A percentile compares a stretch with the other conserved stretches of the same genome.
Conservation (phyloP, 164 flowering plant genomes). For the Paratinospora sagittata region DNA sequence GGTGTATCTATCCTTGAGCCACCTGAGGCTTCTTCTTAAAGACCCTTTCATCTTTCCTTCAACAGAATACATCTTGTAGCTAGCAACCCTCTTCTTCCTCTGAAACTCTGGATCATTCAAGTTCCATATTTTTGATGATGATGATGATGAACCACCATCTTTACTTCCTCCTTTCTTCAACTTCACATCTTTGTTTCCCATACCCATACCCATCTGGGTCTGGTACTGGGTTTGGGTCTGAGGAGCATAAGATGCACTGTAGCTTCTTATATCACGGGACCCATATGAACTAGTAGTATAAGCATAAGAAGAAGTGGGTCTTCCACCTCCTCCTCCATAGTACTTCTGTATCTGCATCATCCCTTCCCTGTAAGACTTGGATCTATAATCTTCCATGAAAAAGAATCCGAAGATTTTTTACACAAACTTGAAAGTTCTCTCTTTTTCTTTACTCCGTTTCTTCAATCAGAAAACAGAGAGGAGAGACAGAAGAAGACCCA, state of each 20-base stretch:
- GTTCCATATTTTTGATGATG: slow-evolving; percentile 28
- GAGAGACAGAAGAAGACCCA: too few species aligned
- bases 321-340: slow-evolving; percentile 27
- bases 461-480: too few species aligned
- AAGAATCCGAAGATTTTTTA: too few species aligned
- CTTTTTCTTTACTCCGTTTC: too few species aligned
- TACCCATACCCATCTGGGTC: slow-evolving; percentile 2
- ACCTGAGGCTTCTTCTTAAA: slow-evolving; percentile 31
- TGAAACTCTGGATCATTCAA: slow-evolving; percentile 45
- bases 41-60: slow-evolving; percentile 41
- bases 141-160: slow-evolving; percentile 12
- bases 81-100: slow-evolving; percentile 47
- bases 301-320: too few species aligned
- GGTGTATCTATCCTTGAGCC: slow-evolving; percentile 64
- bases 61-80: slow-evolving; percentile 34
- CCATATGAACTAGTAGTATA: too few species aligned
- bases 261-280: slow-evolving; percentile 52
- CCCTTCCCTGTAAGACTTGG: slow-evolving; percentile 42
- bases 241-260: slow-evolving; percentile 40
- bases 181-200: slow-evolving; percentile 32
- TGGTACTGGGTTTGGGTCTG: slow-evolving; percentile 14
- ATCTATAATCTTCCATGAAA: slow-evolving; percentile 59
- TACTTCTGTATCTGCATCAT: slow-evolving; percentile 40
- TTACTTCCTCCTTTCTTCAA: slow-evolving; percentile 34
- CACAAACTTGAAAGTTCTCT: too few species aligned